Evolutionary conservation across 2,329 filamentous ascomycete genomes (phyloP), one percentile per base, ranked within the genome.

Genomic region (Fusarium decemcellulare): DNA sequence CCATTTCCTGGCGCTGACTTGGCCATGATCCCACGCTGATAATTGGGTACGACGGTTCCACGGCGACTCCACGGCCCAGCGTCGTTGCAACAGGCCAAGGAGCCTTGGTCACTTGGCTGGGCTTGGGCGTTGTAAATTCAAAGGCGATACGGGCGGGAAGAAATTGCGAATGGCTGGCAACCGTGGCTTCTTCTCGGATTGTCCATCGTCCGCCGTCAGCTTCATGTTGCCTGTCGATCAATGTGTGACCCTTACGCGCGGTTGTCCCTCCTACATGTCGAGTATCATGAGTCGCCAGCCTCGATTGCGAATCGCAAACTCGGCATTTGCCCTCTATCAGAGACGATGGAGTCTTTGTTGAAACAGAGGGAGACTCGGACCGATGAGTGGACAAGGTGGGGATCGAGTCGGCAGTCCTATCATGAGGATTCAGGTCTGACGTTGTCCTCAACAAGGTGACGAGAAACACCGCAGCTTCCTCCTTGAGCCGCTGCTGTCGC

Each of bases 41-140:
- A 10, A 64, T 61, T 65, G 53, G 51, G 12, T 43, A 39, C 43
- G n/a, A 34, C 39, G 14, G 37, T 40, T 34, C 51, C 16, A 14
- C 18, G 53, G 47, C 29, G 60, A 16, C 36, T 36, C 47, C 34
- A 42, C 55, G n/a, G 46, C 42, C 59, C 48, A 62, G 48, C 39
- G n/a, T 23, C 54, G 39, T 37, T 67, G 29, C 8, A 32, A 42
- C 43, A 48, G 15, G 63, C 65, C 65, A 67, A 67, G 65, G 34
- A 30, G 40, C 51, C 64, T 66, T 67, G 62, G 63, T 55, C 30
- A 52, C 64, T 65, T 63, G 63, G 53, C 63, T 43, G 30, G 29
- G 37, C 43, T 50, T 50, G 60, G 40, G 15, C 27, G 50, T 44
- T 52, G 40, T 58, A 60, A 15, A 56, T 32, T 61, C 29, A 56